Conservation (phyloP, 2,329 filamentous ascomycete genomes). For the Colletotrichum aenigma region DNA sequence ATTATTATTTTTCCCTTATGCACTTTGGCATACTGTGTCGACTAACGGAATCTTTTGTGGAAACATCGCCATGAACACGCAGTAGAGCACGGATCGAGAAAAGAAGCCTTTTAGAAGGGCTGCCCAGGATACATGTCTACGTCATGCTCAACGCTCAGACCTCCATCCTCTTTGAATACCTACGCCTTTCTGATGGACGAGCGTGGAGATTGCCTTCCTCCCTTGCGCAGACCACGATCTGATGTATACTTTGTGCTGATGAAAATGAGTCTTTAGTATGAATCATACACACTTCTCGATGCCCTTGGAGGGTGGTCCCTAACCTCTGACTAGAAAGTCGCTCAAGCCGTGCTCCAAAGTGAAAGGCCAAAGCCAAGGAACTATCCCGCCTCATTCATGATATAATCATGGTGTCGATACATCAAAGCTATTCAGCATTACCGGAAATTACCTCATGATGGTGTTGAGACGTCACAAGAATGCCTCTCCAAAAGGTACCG, state of each 20-base stretch:
- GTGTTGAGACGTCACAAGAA: background rate
- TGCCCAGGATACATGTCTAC: background rate
- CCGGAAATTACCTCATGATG: background rate
- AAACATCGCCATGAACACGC: accelerated
- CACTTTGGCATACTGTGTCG: background rate
- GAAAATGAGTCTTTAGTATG: background rate
- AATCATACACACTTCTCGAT: background rate
- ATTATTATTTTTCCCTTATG: background rate
- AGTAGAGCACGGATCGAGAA: background rate
- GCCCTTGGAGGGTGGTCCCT: background rate
- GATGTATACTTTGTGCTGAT: background rate
- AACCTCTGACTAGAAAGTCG: background rate
- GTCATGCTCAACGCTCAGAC: background rate
- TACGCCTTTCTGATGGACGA: background rate
- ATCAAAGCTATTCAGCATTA: background rate
- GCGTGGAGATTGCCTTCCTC: background rate
- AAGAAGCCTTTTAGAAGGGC: background rate
- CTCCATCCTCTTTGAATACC: background rate
- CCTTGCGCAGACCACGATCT: background rate
- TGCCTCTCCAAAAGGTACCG: background rate
- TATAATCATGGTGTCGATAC: background rate
- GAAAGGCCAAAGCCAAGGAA: background rate
- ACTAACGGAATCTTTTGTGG: background rate
- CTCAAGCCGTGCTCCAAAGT: background rate
- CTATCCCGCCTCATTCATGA: background rate